Percentiles rank a stretch among this genome's conserved stretches.
phyloP scores from a whole-genome alignment of 768 basidiomycete species.

The Leccinum fibrillosum region DNA sequence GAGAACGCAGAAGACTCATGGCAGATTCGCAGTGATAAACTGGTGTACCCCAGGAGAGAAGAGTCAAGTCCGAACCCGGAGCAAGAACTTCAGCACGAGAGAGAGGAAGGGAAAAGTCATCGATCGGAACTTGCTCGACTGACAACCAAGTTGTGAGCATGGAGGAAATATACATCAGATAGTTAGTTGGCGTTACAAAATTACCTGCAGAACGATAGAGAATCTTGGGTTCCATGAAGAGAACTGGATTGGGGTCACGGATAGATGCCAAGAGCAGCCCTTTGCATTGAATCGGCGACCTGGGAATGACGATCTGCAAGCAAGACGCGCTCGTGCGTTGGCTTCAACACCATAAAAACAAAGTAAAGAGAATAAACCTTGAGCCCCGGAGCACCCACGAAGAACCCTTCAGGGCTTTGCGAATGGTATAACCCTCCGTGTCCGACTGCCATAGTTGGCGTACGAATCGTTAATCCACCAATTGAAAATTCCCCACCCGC shows the following conservation, averaged over 20 bases:
- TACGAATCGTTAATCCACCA: conserved; percentile 79
- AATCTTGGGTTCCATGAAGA: conserved; percentile 95
- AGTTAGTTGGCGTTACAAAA: background rate
- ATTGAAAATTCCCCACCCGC: conserved; percentile 81
- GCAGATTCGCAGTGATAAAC: conserved; percentile 88
- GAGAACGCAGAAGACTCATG: conserved; percentile 65
- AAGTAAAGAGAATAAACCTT: conserved; percentile 49
- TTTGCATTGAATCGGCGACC: conserved; percentile 95
- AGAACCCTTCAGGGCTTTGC: conserved; percentile 93
- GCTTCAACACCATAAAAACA: background rate
- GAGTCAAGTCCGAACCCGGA: conserved; percentile 78
- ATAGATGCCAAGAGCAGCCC: conserved; percentile 84
- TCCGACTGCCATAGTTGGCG: conserved; percentile 88
- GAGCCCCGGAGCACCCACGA: conserved; percentile 84
- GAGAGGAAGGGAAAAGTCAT: conserved; percentile 84
- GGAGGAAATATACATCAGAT: background rate
- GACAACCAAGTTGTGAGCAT: conserved; percentile 5
- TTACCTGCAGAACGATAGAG: conserved; percentile 85
- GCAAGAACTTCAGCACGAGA: conserved; percentile 75
- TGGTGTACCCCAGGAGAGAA: conserved; percentile 92
- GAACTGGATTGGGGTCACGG: conserved; percentile 88
- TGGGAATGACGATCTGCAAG: conserved; percentile 75
- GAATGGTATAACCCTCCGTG: conserved; percentile 95
- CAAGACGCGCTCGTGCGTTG: background rate
- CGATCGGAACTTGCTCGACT: conserved; percentile 92